Percentiles rank a stretch among this genome's conserved stretches.
These are phyloP conservation scores for Boehmeria nivea DNA, from an alignment of 306 rosid genomes.

Conservation along the genomic window DNA sequence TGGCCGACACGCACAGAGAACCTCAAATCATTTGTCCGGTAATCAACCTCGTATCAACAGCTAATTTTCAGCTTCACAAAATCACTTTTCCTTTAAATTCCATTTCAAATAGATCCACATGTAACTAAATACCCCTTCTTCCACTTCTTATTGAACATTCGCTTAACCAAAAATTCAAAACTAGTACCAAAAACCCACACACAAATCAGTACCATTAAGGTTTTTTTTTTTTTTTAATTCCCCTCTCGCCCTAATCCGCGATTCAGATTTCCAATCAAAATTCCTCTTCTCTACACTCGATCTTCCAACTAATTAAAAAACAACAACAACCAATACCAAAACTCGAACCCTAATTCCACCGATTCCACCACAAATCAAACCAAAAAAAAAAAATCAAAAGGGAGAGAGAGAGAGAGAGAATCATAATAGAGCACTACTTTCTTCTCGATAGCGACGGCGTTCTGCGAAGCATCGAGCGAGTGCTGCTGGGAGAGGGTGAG, in stretches of 20 bases:
- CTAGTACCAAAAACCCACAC: too few relatives aligned
- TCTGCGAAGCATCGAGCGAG: conserved; percentile 33
- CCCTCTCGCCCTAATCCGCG: not conserved
- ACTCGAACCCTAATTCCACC: not conserved
- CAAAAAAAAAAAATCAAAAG: not conserved
- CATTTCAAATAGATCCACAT: not conserved
- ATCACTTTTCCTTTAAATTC: not conserved
- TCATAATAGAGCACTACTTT: conserved; percentile 35
- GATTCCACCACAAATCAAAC: not conserved
- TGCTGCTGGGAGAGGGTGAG: conserved; percentile 40
- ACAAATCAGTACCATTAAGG: too few relatives aligned
- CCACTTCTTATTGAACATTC: too few relatives aligned
- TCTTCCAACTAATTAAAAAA: not conserved
- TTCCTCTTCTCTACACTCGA: not conserved
- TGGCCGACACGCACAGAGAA: not conserved
- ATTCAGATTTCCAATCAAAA: not conserved
- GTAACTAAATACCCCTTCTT: too few relatives aligned
- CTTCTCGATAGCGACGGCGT: conserved; percentile 29
- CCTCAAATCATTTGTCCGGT: not conserved
- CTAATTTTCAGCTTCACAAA: not conserved
- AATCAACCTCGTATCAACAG: not conserved
- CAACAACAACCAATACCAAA: not conserved
- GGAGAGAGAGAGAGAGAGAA: not conserved
- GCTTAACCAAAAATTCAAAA: too few relatives aligned
- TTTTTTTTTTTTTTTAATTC: too few relatives aligned